Conservation (phyloP, 2,329 filamentous ascomycete species). For the Stromatinia cepivora region DNA sequence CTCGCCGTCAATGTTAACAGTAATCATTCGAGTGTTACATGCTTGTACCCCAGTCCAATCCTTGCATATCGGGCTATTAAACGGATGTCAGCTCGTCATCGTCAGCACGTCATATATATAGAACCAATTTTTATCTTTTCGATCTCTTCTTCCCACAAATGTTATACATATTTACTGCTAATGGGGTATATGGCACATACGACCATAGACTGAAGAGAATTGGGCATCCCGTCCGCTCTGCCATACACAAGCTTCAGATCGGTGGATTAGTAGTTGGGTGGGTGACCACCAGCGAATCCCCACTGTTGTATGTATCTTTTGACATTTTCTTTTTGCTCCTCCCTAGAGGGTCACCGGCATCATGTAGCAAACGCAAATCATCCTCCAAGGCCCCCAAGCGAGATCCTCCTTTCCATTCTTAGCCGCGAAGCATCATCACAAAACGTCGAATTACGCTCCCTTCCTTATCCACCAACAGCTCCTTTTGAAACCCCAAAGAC, state of each 20-base stretch:
- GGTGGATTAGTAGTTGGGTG: constrained; percentile 19
- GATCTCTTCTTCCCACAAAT: fast-evolving
- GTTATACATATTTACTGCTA: not conserved
- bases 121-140: too few relatives aligned
- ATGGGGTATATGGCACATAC: fast-evolving
- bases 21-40: not conserved
- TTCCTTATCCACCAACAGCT: not conserved
- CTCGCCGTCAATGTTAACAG: not conserved
- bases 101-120: not conserved
- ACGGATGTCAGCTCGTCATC: not conserved
- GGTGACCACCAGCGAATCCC: constrained; percentile 18
- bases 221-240: constrained; percentile 22
- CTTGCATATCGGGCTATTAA: not conserved
- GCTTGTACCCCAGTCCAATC: not conserved
- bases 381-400: not conserved
- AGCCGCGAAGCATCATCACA: constrained; percentile 31
- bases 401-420: not conserved
- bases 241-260: constrained; percentile 22
- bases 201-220: constrained; percentile 22
- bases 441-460: not conserved
- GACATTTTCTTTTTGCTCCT: not conserved
- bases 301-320: constrained; percentile 1
- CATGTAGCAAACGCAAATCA: not conserved
- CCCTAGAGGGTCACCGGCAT: not conserved
- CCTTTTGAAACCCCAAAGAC: not conserved